Base-by-base conservation (phyloP, 345 rosid species). In the Arabis alpina region DNA sequence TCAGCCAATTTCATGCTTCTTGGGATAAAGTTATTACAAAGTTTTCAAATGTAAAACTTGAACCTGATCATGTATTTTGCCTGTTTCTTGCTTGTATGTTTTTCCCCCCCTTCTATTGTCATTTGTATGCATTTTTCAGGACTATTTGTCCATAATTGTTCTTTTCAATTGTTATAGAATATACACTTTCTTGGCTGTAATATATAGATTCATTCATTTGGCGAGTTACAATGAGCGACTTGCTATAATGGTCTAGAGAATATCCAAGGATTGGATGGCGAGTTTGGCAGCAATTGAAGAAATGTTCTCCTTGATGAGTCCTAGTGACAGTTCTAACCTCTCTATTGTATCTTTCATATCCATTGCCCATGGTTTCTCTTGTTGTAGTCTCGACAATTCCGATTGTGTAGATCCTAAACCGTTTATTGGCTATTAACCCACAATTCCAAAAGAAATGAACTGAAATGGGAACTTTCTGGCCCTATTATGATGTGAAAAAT, bases 271-370 rank as follows among this genome's bases (percentile, higher is more conserved):
- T 56, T 88, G 93, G 64, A 91, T 88, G 8, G 97, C 97, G 67
- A 91, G 86, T 79, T 88, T 91, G 58, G 97, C 97, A 16, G 87
- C 91, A 53, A 91, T 66, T 54, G 82, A 75, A 16, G 92, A 87
- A 40, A 83, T 80, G 58, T 80, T 91, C 74, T 82, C 88, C 7
- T 82, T 83, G 24, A 83, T 66, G 40, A 84, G 71, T 28, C 71
- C 78, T 61, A 85, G 47, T 34, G 97, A 85, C 49, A 56, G 71
- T 8, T 88, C 77, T 47, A 91, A 80, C 82, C 97, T 87, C 73
- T 72, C 64, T 14, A 74, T 23, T 32, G 97, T 88, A 55, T 84
- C 85, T 70, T 79, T 87, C 49, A 76, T 16, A 57, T 85, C 89
- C 95, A 88, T 87, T 50, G 92, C 97, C 48, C 63, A 79, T 74